Evolutionary conservation across 176 grass and related monocot species (phyloP).

Genomic region (Hordeum vulgare): DNA sequence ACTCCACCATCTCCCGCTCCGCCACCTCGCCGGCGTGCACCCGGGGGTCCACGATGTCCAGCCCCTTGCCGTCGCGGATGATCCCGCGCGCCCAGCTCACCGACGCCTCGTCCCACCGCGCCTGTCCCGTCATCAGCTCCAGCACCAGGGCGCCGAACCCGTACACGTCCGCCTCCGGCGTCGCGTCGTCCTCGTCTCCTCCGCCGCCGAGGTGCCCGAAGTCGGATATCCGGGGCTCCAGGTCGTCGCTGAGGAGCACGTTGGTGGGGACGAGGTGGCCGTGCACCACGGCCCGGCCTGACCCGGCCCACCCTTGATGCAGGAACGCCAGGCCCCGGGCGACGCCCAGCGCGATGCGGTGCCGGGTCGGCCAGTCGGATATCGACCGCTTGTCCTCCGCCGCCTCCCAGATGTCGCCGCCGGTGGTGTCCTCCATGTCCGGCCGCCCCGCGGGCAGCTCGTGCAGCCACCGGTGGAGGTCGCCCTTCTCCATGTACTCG

Average conservation of each 20-base stretch:
- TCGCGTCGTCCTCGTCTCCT: not conserved
- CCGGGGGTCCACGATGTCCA: conserved; percentile 54
- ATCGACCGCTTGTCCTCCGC: conserved; percentile 38
- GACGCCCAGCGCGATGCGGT: conserved; percentile 69
- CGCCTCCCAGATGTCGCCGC: conserved; percentile 54
- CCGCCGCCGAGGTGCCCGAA: conserved; percentile 3
- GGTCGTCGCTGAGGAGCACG: conserved; percentile 65
- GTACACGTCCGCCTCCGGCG: conserved; percentile 57
- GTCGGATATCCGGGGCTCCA: conserved; percentile 72
- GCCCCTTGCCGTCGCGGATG: conserved; percentile 39
- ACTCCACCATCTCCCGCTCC: conserved; percentile 68
- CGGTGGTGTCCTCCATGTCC: conserved; percentile 42
- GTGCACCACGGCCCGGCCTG: conserved; percentile 39
- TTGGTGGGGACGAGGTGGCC: conserved; percentile 71
- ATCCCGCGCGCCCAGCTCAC: conserved; percentile 50
- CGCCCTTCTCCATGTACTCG: conserved; percentile 96
- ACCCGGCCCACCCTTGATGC: conserved; percentile 82
- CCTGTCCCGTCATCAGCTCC: conserved; percentile 70
- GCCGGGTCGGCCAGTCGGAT: conserved; percentile 57
- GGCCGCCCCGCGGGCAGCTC: conserved; percentile 68
- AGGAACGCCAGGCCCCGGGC: conserved; percentile 81
- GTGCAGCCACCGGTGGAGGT: conserved; percentile 93
- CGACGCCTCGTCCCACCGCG: conserved; percentile 46
- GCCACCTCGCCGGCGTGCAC: not conserved
- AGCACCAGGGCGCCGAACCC: conserved; percentile 67